Evolutionary conservation across 768 basidiomycete species (phyloP).

Genomic region (Pleurotus giganteus): DNA sequence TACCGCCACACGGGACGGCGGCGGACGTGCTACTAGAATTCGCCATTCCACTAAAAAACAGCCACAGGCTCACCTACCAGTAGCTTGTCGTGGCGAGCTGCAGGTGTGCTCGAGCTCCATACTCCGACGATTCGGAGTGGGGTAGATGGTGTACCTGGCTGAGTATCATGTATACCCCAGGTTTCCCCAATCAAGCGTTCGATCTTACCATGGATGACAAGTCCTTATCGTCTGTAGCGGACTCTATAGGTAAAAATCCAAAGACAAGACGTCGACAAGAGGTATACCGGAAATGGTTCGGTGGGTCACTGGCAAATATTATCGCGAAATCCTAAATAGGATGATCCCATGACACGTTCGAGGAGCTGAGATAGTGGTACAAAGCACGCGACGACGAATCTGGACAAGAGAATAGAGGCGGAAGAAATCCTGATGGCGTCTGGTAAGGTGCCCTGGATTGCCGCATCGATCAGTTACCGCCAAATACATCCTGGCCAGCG

Average conservation of each 20-base stretch:
- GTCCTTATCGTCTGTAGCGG: not conserved
- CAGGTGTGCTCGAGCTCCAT: not conserved
- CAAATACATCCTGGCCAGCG: too few species aligned
- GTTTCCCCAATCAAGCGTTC: not conserved
- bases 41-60: not conserved
- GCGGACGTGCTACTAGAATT: too few species aligned
- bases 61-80: not conserved
- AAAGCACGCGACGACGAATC: too few species aligned
- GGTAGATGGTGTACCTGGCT: not conserved
- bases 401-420: too few species aligned
- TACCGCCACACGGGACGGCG: not conserved
- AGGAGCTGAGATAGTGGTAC: too few species aligned
- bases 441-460: too few species aligned
- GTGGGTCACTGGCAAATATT: not conserved
- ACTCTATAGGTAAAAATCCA: too few species aligned
- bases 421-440: too few species aligned
- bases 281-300: not conserved
- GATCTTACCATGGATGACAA: not conserved
- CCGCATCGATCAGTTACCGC: too few species aligned
- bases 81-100: not conserved
- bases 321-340: conserved; percentile 3
- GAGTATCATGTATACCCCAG: not conserved
- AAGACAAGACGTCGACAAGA: not conserved
- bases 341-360: not conserved
- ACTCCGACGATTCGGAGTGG: not conserved